These are phyloP conservation scores for Chenopodium album DNA, from an alignment of 148 eudicot species.

Conservation along the genomic window DNA sequence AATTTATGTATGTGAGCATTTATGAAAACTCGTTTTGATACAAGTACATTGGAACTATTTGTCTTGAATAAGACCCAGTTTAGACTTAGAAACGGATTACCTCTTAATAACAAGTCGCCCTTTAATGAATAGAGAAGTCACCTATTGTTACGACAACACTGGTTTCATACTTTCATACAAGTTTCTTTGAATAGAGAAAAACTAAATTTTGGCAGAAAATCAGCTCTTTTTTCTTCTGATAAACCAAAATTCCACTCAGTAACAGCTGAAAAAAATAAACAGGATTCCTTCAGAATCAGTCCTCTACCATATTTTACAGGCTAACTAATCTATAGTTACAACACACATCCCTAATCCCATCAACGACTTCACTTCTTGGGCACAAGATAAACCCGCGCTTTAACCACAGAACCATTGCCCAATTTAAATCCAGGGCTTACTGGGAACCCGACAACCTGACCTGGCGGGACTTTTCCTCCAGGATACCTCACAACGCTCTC, in stretches of 20 bases:
- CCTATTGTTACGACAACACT: too few species aligned
- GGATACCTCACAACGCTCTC: constrained; percentile 75
- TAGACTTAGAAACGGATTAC: neutral
- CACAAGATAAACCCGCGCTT: constrained; percentile 81
- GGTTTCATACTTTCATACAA: too few species aligned
- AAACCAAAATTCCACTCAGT: neutral
- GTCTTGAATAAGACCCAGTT: neutral
- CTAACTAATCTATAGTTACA: constrained; percentile 24
- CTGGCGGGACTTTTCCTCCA: constrained; percentile 42
- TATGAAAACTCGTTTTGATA: too few species aligned
- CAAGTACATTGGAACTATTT: neutral
- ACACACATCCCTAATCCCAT: constrained; percentile 3
- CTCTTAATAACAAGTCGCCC: too few species aligned
- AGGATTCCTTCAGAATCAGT: constrained; percentile 10
- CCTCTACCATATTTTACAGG: constrained; percentile 16
- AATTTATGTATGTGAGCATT: neutral
- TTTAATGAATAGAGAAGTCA: too few species aligned
- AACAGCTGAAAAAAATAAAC: neutral
- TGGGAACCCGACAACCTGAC: constrained; percentile 74
- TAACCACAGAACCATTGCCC: constrained; percentile 66
- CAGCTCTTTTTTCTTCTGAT: neutral
- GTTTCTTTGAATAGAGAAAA: too few species aligned
- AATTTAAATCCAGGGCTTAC: constrained; percentile 93
- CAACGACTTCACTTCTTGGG: constrained; percentile 38
- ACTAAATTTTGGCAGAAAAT: neutral